Conservation (phyloP, 345 rosid species). For the Microcos paniculata region DNA sequence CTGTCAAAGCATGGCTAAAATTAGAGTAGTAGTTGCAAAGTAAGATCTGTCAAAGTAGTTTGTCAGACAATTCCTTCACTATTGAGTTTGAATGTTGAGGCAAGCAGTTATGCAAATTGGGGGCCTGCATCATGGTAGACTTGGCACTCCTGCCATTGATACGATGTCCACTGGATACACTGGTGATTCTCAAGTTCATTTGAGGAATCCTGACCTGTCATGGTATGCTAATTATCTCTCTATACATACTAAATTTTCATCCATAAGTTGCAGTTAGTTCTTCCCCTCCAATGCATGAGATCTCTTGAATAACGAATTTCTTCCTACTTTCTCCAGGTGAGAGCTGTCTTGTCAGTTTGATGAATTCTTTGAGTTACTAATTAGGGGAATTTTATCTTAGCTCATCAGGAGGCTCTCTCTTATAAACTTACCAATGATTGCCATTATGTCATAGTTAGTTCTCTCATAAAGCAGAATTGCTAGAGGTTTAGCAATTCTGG, state of each 20-base stretch:
- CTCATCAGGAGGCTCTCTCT: neutral
- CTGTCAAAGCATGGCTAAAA: neutral
- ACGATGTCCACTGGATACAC: constrained; percentile 5
- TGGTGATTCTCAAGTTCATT: constrained; percentile 14
- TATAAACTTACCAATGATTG: neutral
- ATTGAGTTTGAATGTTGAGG: constrained; percentile 5
- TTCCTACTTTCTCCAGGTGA: neutral
- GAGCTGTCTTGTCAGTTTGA: neutral
- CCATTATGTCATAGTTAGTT: neutral
- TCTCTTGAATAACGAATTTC: neutral
- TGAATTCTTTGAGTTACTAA: neutral
- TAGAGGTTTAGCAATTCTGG: neutral
- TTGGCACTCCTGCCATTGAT: constrained; percentile 7
- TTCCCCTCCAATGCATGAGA: neutral
- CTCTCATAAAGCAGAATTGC: too few species aligned
- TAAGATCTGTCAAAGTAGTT: neutral
- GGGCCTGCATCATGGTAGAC: constrained; percentile 6
- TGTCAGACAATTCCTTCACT: neutral
- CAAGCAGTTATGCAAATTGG: constrained; percentile 18
- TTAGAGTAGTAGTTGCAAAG: neutral
- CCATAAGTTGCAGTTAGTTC: neutral
- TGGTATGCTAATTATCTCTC: constrained; percentile 19
- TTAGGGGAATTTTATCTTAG: neutral
- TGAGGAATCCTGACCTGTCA: constrained; percentile 11
- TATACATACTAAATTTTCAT: neutral